A percentile compares a stretch with the other conserved stretches of the same genome.
Evolutionary conservation across 495 filamentous ascomycete genomes (phyloP).

Genomic region (Hyaloscypha bicolor): DNA sequence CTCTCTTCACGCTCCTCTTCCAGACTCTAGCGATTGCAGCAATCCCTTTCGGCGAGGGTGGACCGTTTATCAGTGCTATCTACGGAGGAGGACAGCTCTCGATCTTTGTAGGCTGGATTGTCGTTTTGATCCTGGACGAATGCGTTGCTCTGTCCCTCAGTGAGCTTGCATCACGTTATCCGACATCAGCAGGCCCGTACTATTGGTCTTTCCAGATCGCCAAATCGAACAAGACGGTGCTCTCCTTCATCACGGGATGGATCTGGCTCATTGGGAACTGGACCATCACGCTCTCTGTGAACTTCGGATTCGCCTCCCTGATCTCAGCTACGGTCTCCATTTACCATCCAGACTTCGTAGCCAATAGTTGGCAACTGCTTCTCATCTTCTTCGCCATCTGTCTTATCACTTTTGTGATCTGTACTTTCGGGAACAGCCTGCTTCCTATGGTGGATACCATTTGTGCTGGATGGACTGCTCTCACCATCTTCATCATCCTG

Average conservation of each 20-base stretch:
- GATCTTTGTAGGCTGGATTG: conserved; percentile 48
- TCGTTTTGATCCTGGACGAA: conserved; percentile 44
- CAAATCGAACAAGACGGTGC: conserved; percentile 44
- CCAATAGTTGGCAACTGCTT: conserved; percentile 39
- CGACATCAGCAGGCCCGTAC: conserved; percentile 52
- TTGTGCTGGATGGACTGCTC: conserved; percentile 48
- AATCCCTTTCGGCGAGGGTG: conserved; percentile 51
- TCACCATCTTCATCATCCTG: conserved; percentile 46
- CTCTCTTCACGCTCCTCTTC: conserved; percentile 49
- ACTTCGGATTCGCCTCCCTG: conserved; percentile 43
- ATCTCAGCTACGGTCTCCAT: conserved; percentile 36
- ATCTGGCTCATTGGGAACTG: conserved; percentile 36
- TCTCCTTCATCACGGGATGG: conserved; percentile 47
- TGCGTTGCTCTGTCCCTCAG: conserved; percentile 43
- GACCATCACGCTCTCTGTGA: conserved; percentile 42
- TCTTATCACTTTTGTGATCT: conserved; percentile 44
- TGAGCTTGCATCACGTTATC: conserved; percentile 52
- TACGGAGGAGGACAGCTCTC: conserved; percentile 51
- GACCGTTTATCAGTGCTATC: conserved; percentile 42
- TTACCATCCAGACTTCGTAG: conserved; percentile 30
- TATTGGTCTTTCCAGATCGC: conserved; percentile 52
- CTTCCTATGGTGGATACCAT: conserved; percentile 57
- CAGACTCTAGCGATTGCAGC: conserved; percentile 48
- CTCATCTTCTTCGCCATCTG: conserved; percentile 46
- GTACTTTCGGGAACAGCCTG: conserved; percentile 42